Conservation (phyloP, 1,139 yeast species). For the Debaryomyces psychrophilus region DNA sequence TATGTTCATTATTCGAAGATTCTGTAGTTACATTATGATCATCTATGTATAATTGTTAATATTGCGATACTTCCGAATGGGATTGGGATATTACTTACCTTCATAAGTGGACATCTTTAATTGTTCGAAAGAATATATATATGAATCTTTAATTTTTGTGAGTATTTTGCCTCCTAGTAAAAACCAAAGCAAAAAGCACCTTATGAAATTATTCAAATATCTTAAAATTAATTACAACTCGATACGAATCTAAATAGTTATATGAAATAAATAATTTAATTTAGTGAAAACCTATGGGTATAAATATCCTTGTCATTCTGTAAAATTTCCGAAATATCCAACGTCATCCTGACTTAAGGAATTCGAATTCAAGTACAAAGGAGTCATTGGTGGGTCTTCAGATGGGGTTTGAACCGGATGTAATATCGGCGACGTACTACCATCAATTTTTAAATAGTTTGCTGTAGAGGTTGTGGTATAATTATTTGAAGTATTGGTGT, state of each 20-base stretch:
- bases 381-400: conserved; percentile 53
- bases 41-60: conserved; percentile 30
- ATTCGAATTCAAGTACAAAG: conserved; percentile 34
- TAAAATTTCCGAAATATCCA: conserved; percentile 19
- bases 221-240: background rate
- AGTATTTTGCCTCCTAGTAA: background rate
- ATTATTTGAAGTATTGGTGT: background rate
- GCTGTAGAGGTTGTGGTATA: conserved; percentile 15
- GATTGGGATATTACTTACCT: conserved; percentile 33
- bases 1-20: conserved; percentile 2
- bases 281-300: background rate
- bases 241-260: background rate
- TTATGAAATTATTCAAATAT: background rate
- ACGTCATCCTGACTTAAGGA: conserved; percentile 13
- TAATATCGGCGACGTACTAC: conserved; percentile 39
- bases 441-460: conserved; percentile 18
- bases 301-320: conserved; percentile 9
- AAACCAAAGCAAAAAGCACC: background rate
- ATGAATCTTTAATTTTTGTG: conserved; percentile 3
- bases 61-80: background rate
- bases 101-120: conserved; percentile 43
- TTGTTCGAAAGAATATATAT: background rate
- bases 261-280: background rate
- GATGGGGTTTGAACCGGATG: conserved; percentile 49
- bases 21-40: conserved; percentile 33